Base-by-base conservation (phyloP, 768 basidiomycete genomes). In the Rhodotorula sphaerocarpa region DNA sequence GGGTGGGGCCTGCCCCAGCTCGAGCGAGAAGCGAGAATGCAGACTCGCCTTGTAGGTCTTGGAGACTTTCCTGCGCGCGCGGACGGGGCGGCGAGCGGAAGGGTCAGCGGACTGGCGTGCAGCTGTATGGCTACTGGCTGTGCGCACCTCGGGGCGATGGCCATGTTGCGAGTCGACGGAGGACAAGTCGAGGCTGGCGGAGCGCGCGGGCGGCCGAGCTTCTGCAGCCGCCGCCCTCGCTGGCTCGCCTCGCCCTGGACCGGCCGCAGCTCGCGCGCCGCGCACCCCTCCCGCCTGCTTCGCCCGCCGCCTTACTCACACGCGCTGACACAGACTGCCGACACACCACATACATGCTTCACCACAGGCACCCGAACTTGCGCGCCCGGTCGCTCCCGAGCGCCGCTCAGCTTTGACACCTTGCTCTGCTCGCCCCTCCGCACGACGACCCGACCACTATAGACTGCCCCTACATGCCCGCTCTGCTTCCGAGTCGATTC, bases 141-240 rank as follows among this genome's bases (percentile, higher is more conserved):
- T 58, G 51, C 58, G 50, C 43, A 53, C 59, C 59, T 53, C 51
- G 59, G 59, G 28, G 59, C 59, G 15, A 60, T 48, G 23, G 59
- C 59, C 59, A 60, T 60, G 27, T 48, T 47, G 52, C 15, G 42
- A 43, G 42, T 43, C 42, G 42, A 43, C 42, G 42, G 42, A 23
- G 42, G 6, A 7, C 12, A 43, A 43, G 42, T 23, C 12, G 42
- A 15, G 20, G 12, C 11, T 14, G 42, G 42, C 42, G 15, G 42
- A 9, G 15, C 42, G 42, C 42, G 15, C 42, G 7, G 42, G 12
- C 42, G 42, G 15, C 21, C 42, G 15, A 15, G 42, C 42, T 23
- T 43, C 42, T 9, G 18, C 14, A 15, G 42, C 42, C 42, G 42
- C 42, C 7, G n/a, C n/a, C n/a, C n/a, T n/a, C n/a, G n/a, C n/a